Conservation (phyloP, 495 filamentous ascomycete genomes). For the Penicillium canescens region DNA sequence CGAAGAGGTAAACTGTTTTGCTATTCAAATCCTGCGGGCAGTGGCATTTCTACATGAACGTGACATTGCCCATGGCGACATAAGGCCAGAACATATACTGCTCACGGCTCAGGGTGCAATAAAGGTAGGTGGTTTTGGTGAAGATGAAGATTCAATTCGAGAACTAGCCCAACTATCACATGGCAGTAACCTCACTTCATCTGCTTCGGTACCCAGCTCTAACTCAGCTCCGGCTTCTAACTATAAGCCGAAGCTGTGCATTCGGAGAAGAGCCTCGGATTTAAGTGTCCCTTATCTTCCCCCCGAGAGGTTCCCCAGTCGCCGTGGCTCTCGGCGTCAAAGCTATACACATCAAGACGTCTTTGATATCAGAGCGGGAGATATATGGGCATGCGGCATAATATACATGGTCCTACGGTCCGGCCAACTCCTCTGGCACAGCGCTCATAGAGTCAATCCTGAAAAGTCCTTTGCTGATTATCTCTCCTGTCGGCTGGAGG, state of each 20-base stretch:
- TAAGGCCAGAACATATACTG: constrained; percentile 62
- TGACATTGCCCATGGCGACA: constrained; percentile 55
- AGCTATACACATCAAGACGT: not conserved
- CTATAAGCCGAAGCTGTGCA: not conserved
- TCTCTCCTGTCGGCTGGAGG: not conserved
- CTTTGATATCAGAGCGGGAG: constrained; percentile 10
- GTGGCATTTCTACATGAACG: constrained; percentile 53
- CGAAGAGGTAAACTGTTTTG: constrained; percentile 23
- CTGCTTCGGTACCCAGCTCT: not conserved
- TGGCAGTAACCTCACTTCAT: not conserved
- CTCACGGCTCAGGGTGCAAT: constrained; percentile 30
- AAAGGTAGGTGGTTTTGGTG: constrained; percentile 12
- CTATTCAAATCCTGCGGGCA: constrained; percentile 55
- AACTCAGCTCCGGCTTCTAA: not conserved
- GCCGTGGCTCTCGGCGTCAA: not conserved
- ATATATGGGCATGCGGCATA: constrained; percentile 24
- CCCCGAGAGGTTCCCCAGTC: constrained; percentile 10
- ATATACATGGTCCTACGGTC: constrained; percentile 16
- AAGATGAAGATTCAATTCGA: constrained; percentile 7
- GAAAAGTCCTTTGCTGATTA: not conserved
- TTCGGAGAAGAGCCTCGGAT: constrained; percentile 1
- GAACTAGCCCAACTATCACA: constrained; percentile 1
- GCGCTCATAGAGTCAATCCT: not conserved
- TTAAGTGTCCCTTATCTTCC: constrained; percentile 14
- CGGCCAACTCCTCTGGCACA: constrained; percentile 16